phyloP scores from a whole-genome alignment of 2,329 filamentous ascomycete species.

The Sphaerulina populicola region DNA sequence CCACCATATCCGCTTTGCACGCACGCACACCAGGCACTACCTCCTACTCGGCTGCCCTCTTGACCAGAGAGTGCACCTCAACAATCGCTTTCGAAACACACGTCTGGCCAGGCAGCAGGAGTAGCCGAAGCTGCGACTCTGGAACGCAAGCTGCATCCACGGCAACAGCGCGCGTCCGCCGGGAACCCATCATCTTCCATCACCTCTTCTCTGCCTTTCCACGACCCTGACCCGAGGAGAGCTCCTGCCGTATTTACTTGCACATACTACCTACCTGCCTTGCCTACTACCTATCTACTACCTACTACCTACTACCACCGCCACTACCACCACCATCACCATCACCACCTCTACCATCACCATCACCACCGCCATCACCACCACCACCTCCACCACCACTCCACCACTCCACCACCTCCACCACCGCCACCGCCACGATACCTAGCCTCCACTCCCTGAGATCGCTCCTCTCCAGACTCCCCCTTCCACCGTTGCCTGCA shows the following conservation, averaged over 20 bases:
- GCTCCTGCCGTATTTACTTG: too few species aligned
- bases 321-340: not conserved
- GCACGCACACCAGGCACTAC: too few species aligned
- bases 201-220: not conserved
- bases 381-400: not conserved
- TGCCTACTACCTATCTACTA: too few species aligned
- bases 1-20: not conserved
- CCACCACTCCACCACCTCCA: too few species aligned
- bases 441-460: not conserved
- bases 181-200: not conserved
- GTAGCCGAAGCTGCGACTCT: not conserved
- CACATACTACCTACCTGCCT: too few species aligned
- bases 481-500: not conserved
- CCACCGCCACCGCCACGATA: not conserved
- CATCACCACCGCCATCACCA: too few species aligned
- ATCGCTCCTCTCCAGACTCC: not conserved
- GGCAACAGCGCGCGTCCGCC: not conserved
- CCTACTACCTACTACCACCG: too few species aligned
- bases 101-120: not conserved
- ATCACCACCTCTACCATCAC: too few species aligned
- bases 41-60: too few species aligned
- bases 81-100: constrained; percentile 2
- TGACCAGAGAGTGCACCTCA: too few species aligned
- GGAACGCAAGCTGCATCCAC: not conserved
- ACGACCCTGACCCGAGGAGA: not conserved